phyloP scores from a whole-genome alignment of 768 basidiomycete species.

The Russula lepida region DNA sequence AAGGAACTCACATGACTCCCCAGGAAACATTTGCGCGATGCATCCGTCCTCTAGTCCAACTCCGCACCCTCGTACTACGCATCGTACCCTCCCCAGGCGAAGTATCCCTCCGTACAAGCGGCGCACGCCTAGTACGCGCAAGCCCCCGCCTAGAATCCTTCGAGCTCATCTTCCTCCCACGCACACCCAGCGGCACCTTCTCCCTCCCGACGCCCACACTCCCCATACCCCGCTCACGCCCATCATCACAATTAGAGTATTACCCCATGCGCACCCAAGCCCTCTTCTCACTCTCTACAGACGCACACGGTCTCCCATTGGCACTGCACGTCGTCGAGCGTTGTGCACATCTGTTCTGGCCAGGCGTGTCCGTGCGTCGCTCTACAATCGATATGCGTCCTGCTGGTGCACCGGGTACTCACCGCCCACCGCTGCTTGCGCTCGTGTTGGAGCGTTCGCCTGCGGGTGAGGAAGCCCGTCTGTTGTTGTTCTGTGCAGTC shows the following conservation, averaged over 20 bases:
- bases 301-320: constrained; percentile 18
- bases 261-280: constrained; percentile 4
- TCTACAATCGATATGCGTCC: constrained; percentile 14
- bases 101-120: constrained; percentile 48
- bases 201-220: constrained; percentile 23
- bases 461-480: constrained; percentile 17
- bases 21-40: constrained; percentile 58
- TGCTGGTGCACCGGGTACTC: constrained; percentile 11
- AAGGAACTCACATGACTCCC: neutral
- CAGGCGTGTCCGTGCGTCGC: neutral
- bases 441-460: constrained; percentile 17
- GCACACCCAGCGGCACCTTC: constrained; percentile 27
- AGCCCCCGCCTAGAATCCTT: constrained; percentile 64
- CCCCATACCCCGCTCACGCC: neutral
- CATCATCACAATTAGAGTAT: neutral
- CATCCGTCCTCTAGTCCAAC: constrained; percentile 51
- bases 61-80: constrained; percentile 53
- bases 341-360: neutral
- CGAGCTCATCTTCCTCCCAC: constrained; percentile 56
- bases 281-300: constrained; percentile 13
- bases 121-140: constrained; percentile 50
- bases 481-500: constrained; percentile 10
- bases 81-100: constrained; percentile 63
- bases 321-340: constrained; percentile 16
- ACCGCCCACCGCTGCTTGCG: constrained; percentile 1